A percentile compares a stretch with the other conserved stretches of the same genome.
These are phyloP conservation scores for Aquilaria sinensis DNA, from an alignment of 345 rosid genomes.

Conservation along the genomic window DNA sequence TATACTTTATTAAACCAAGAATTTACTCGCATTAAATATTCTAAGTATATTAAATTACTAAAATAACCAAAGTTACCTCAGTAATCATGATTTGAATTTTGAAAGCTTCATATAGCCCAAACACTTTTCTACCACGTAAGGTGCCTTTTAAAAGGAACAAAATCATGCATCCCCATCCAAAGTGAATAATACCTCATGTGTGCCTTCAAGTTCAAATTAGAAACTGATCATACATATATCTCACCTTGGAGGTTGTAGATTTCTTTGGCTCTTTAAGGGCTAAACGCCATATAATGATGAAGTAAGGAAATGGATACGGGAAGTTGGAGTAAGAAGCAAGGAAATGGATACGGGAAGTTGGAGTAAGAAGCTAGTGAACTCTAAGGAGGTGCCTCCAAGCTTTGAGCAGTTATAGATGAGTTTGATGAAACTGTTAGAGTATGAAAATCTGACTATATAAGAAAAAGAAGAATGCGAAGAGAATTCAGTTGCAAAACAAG, in stretches of 20 bases:
- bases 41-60: no score
- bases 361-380: constrained; percentile 46
- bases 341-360: constrained; percentile 33
- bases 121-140: no score
- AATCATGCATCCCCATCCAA: no score
- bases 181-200: no score
- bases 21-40: no score
- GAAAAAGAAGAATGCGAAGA: constrained; percentile 55
- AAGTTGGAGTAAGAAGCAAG: constrained; percentile 42
- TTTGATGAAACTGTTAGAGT: constrained; percentile 32
- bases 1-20: no score
- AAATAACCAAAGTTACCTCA: no score
- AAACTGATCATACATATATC: neutral
- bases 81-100: no score
- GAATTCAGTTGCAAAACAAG: constrained; percentile 43
- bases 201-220: no score
- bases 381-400: constrained; percentile 46
- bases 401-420: constrained; percentile 50
- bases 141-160: no score
- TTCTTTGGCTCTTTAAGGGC: constrained; percentile 53
- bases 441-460: constrained; percentile 41
- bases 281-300: constrained; percentile 47
- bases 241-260: constrained; percentile 18
- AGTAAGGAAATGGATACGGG: constrained; percentile 42
- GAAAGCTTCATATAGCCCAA: no score